Percentiles rank a stretch among this genome's conserved stretches.
phyloP scores from a whole-genome alignment of 2,329 filamentous ascomycete genomes.

The Fusarium nurragi region DNA sequence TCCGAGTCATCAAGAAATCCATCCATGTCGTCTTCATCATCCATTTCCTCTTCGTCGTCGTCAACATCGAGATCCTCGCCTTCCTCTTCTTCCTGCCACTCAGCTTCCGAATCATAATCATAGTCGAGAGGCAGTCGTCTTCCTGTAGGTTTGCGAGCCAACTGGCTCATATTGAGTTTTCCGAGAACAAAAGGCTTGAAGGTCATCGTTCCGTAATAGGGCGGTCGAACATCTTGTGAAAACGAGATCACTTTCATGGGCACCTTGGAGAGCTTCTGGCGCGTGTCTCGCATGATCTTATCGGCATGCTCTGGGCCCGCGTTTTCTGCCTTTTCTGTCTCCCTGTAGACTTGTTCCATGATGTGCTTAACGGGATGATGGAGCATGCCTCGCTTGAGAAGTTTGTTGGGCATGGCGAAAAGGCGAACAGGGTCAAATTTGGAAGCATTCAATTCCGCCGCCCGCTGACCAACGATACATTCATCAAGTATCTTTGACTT shows the following conservation, averaged over 20 bases:
- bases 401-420: slow-evolving; percentile 56
- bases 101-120: slow-evolving; percentile 86
- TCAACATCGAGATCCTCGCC: slow-evolving; percentile 76
- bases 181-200: slow-evolving; percentile 61
- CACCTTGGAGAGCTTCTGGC: slow-evolving; percentile 59
- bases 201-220: slow-evolving; percentile 79
- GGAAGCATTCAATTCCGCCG: slow-evolving; percentile 51
- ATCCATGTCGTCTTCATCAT: slow-evolving; percentile 86
- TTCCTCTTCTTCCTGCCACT: slow-evolving; percentile 83
- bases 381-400: slow-evolving; percentile 56
- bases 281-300: slow-evolving; percentile 48
- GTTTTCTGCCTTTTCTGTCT: slow-evolving; percentile 53
- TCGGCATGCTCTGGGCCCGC: slow-evolving; percentile 50
- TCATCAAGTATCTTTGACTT: slow-evolving; percentile 64
- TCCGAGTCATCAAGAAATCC: slow-evolving; percentile 91
- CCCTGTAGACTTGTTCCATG: slow-evolving; percentile 64
- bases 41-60: slow-evolving; percentile 73
- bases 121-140: slow-evolving; percentile 75
- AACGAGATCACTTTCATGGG: slow-evolving; percentile 72
- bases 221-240: slow-evolving; percentile 71
- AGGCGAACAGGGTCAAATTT: slow-evolving; percentile 57
- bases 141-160: slow-evolving; percentile 64
- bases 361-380: slow-evolving; percentile 68
- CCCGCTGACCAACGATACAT: slow-evolving; percentile 58
- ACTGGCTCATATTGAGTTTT: slow-evolving; percentile 56